Conservation (phyloP, 345 rosid species). For the Pistacia atlantica region DNA sequence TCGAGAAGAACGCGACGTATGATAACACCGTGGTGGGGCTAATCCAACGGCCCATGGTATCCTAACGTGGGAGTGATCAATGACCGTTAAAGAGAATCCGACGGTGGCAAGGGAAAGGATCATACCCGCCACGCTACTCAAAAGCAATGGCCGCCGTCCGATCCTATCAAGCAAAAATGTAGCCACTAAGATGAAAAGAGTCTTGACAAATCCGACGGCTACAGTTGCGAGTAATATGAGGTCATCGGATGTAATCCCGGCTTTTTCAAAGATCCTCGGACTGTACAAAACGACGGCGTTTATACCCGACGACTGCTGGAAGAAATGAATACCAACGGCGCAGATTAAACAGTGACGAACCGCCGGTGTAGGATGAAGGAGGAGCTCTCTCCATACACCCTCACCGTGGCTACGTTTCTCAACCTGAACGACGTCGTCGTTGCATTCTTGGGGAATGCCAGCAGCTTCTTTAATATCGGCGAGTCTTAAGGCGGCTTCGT, state of each 20-base stretch:
- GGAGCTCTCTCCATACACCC: constrained; percentile 72
- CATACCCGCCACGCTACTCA: constrained; percentile 79
- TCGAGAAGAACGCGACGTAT: constrained; percentile 74
- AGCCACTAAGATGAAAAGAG: constrained; percentile 66
- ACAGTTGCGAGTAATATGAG: constrained; percentile 68
- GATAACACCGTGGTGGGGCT: constrained; percentile 51
- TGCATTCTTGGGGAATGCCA: constrained; percentile 72
- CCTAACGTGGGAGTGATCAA: constrained; percentile 42
- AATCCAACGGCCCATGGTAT: constrained; percentile 70
- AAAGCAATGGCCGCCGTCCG: constrained; percentile 75
- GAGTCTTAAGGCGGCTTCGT: constrained; percentile 65
- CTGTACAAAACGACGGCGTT: constrained; percentile 87
- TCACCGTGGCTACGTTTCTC: constrained; percentile 43
- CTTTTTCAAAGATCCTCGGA: constrained; percentile 75
- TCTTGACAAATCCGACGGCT: constrained; percentile 77
- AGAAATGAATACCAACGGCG: constrained; percentile 75
- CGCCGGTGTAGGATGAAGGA: constrained; percentile 59
- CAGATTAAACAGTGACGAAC: constrained; percentile 74
- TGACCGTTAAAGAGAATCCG: constrained; percentile 48
- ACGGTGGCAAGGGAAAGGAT: constrained; percentile 44
- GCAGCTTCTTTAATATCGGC: constrained; percentile 82
- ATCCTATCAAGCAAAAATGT: constrained; percentile 68
- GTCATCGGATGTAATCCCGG: constrained; percentile 55
- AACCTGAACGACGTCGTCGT: constrained; percentile 68
- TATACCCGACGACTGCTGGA: constrained; percentile 86